These are phyloP conservation scores for Tuber magnatum DNA, from an alignment of 495 filamentous ascomycete species.

Conservation along the genomic window DNA sequence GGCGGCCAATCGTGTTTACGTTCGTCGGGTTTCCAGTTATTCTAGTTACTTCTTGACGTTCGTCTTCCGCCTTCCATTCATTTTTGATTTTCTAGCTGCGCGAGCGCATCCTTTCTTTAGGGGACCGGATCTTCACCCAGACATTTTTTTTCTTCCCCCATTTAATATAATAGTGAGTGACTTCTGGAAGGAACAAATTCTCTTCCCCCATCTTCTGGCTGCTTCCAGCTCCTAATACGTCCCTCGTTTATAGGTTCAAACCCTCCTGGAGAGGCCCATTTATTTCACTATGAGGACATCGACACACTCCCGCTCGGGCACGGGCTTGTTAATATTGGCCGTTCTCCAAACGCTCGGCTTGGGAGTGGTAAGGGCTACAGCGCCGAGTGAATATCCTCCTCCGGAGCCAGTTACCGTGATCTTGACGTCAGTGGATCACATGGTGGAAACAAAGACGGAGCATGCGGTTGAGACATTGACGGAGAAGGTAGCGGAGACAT, in stretches of 20 bases:
- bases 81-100: slow-evolving; percentile 6
- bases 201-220: not conserved
- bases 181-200: not conserved
- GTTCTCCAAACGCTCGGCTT: slow-evolving; percentile 27
- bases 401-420: slow-evolving; percentile 2
- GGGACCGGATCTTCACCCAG: slow-evolving; percentile 25
- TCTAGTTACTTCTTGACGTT: slow-evolving; percentile 20
- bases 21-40: slow-evolving; percentile 18
- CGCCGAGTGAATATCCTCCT: slow-evolving; percentile 9
- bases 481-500: slow-evolving; percentile 11
- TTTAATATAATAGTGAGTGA: not conserved
- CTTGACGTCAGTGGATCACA: slow-evolving; percentile 9
- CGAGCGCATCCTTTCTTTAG: slow-evolving; percentile 22
- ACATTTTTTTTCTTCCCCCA: slow-evolving; percentile 28
- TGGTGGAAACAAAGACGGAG: slow-evolving; percentile 17
- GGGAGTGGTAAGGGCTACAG: slow-evolving; percentile 19
- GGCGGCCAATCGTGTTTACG: slow-evolving; percentile 13
- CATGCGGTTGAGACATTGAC: slow-evolving; percentile 21
- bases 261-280: slow-evolving; percentile 36
- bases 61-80: slow-evolving; percentile 1
- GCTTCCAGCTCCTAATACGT: slow-evolving; percentile 3
- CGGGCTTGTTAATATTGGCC: slow-evolving; percentile 21
- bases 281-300: slow-evolving; percentile 32
- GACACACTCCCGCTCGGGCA: slow-evolving; percentile 19
- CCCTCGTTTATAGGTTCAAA: slow-evolving; percentile 3